A percentile compares a stretch with the other conserved stretches of the same genome.
Conservation (phyloP, 179 eudicot genomes). For the Patellifolia procumbens region DNA sequence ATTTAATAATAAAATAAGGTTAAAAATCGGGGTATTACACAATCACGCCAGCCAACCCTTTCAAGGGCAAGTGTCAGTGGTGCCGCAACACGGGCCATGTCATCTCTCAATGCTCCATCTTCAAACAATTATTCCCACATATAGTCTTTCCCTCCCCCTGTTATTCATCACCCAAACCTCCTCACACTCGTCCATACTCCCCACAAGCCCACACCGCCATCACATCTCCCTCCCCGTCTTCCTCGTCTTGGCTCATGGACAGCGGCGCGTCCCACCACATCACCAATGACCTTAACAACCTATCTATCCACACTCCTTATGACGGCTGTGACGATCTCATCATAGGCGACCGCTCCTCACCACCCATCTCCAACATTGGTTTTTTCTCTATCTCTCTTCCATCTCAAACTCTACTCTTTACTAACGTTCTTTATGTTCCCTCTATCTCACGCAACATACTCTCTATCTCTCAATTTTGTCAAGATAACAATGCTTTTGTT, state of each 20-base stretch:
- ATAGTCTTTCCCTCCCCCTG: neutral
- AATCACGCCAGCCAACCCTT: neutral
- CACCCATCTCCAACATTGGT: neutral
- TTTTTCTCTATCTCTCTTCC: no score
- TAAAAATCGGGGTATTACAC: no score
- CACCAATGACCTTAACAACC: neutral
- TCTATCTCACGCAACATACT: no score
- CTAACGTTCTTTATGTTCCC: no score
- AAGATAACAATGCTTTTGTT: no score
- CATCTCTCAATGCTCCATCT: neutral
- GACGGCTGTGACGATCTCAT: neutral
- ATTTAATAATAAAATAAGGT: no score
- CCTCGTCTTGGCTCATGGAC: neutral
- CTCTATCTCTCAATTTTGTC: no score
- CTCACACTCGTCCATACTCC: neutral
- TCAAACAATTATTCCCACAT: neutral
- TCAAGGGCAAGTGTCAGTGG: neutral
- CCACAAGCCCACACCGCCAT: neutral
- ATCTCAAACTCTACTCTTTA: no score
- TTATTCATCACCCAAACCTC: no score
- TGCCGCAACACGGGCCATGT: neutral
- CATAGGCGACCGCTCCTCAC: neutral
- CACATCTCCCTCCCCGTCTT: neutral
- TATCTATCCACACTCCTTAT: constrained; percentile 8
- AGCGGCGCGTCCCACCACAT: constrained; percentile 1